A percentile compares a stretch with the other conserved stretches of the same genome.
These are phyloP conservation scores for Pseudonitzschia delicatissima DNA, from an alignment of 108 stramenopile genomes.

Conservation along the genomic window DNA sequence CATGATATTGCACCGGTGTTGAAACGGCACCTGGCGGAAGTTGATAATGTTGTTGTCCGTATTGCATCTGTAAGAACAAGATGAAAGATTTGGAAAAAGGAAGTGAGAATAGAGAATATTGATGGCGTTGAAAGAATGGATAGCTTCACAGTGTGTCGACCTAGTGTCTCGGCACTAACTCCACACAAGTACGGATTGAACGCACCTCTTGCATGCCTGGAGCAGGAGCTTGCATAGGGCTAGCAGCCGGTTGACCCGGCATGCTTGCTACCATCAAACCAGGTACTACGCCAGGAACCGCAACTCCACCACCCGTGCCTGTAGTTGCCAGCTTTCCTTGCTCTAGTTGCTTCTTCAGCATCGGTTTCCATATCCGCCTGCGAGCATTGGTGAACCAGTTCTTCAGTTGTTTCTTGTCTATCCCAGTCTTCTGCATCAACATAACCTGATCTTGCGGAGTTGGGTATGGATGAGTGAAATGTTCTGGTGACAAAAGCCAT, in stretches of 20 bases:
- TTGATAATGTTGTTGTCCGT: not conserved
- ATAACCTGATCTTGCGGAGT: constrained; percentile 88
- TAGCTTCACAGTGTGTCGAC: too few species aligned
- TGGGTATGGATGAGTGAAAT: constrained; percentile 92
- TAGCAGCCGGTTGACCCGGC: constrained; percentile 5
- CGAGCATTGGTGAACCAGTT: constrained; percentile 97
- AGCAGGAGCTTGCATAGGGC: constrained; percentile 5
- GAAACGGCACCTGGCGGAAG: constrained; percentile 19
- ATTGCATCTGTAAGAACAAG: too few species aligned
- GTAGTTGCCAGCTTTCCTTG: constrained; percentile 75
- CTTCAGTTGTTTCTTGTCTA: constrained; percentile 94
- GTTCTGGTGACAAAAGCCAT: constrained; percentile 88
- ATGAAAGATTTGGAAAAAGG: too few species aligned
- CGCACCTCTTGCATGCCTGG: constrained; percentile 45
- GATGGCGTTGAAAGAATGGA: too few species aligned
- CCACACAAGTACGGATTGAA: too few species aligned
- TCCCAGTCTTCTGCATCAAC: constrained; percentile 93
- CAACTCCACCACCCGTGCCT: constrained; percentile 42
- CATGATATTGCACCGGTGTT: constrained; percentile 34
- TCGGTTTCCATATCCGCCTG: constrained; percentile 94
- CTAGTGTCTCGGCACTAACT: too few species aligned
- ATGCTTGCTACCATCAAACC: constrained; percentile 48
- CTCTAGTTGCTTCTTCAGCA: constrained; percentile 89
- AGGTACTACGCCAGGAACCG: constrained; percentile 32
- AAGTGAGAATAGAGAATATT: not conserved